phyloP scores from a whole-genome alignment of 345 rosid genomes.

The Rhizophora mangle region DNA sequence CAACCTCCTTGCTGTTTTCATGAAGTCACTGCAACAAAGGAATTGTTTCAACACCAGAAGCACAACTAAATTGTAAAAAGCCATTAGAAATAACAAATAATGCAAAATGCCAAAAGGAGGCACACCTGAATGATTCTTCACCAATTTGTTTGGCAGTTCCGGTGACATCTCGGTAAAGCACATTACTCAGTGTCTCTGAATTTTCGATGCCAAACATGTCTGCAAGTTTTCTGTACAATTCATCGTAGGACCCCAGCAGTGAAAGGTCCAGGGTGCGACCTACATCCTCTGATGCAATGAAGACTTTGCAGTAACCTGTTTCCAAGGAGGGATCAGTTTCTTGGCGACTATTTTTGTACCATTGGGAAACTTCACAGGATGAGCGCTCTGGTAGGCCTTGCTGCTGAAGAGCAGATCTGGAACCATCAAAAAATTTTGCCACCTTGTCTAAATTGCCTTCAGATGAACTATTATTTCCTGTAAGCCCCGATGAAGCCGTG shows the following conservation, averaged over 20 bases:
- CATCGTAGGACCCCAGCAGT: slow-evolving; percentile 42
- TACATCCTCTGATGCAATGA: slow-evolving; percentile 55
- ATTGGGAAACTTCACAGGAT: slow-evolving; percentile 31
- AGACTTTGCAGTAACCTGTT: slow-evolving; percentile 52
- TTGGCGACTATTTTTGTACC: slow-evolving; percentile 33
- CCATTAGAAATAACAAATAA: neutral
- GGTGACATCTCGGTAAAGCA: slow-evolving; percentile 37
- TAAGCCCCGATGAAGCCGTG: slow-evolving; percentile 27
- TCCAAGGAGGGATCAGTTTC: slow-evolving; percentile 35
- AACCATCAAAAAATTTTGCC: slow-evolving; percentile 15
- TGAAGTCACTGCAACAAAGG: slow-evolving; percentile 43
- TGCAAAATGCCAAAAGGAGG: neutral
- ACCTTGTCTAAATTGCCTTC: slow-evolving; percentile 21
- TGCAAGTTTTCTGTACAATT: slow-evolving; percentile 41
- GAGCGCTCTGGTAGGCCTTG: slow-evolving; percentile 31
- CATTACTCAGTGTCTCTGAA: slow-evolving; percentile 32
- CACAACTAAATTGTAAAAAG: neutral
- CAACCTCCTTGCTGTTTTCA: slow-evolving; percentile 49
- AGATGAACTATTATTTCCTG: slow-evolving; percentile 21
- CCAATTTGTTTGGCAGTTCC: slow-evolving; percentile 49
- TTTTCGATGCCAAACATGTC: slow-evolving; percentile 45
- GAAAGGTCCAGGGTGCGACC: slow-evolving; percentile 57
- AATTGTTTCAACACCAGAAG: neutral
- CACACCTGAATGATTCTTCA: slow-evolving; percentile 46
- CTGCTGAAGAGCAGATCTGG: slow-evolving; percentile 26